Evolutionary conservation across 164 flowering plant species (phyloP).

Genomic region (Stephania cephalantha): DNA sequence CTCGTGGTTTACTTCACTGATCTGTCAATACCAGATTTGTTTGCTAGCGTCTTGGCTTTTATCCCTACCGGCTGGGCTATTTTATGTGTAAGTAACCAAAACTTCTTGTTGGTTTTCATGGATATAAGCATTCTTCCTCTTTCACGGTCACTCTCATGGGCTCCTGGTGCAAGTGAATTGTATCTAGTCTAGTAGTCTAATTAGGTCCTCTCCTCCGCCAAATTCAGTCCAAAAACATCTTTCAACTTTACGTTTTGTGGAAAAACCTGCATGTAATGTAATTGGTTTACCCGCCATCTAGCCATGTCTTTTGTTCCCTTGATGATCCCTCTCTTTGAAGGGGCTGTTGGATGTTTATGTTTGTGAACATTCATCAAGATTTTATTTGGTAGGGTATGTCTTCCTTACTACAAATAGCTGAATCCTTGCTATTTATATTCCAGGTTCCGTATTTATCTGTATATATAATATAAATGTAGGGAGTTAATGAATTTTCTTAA

Average conservation of each 20-base stretch:
- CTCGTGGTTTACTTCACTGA: constrained; percentile 54
- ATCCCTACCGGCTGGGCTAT: constrained; percentile 93
- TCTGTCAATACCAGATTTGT: constrained; percentile 69
- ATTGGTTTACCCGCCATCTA: not conserved
- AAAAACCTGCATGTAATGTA: not conserved
- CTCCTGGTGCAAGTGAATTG: not conserved
- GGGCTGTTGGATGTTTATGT: too few species aligned
- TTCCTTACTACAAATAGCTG: not conserved
- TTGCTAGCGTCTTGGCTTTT: constrained; percentile 87
- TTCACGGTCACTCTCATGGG: not conserved
- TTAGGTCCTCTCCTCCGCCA: not conserved
- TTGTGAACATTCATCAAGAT: not conserved
- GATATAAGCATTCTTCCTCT: not conserved
- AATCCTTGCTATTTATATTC: not conserved
- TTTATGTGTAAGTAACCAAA: constrained; percentile 60
- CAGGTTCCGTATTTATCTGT: not conserved
- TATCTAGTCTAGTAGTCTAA: too few species aligned
- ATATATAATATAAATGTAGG: too few species aligned
- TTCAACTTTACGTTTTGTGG: too few species aligned
- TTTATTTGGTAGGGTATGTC: not conserved
- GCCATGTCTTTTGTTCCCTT: not conserved
- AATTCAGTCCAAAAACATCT: not conserved
- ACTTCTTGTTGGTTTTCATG: not conserved
- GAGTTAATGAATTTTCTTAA: not conserved
- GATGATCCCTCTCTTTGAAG: not conserved